Percentiles rank a stretch among this genome's conserved stretches.
phyloP scores from a whole-genome alignment of 148 eudicot species.

The Euryodendron excelsum region DNA sequence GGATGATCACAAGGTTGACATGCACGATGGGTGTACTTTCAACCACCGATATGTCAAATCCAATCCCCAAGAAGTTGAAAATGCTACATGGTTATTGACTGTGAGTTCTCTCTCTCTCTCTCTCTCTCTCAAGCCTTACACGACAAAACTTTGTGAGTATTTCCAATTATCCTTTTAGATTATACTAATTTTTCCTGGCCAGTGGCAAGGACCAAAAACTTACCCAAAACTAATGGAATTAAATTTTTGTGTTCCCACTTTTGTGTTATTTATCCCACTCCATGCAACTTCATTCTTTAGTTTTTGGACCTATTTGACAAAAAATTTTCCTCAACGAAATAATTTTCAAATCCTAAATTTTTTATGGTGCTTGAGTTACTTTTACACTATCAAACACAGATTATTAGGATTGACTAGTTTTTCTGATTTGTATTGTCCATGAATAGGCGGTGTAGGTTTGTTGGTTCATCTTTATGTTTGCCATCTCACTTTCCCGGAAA shows the following conservation, averaged over 20 bases:
- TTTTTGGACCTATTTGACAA: not conserved
- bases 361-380: not conserved
- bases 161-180: not conserved
- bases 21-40: constrained; percentile 56
- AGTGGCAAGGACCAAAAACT: not conserved
- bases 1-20: constrained; percentile 52
- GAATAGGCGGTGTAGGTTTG: too few relatives aligned
- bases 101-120: constrained; percentile 37
- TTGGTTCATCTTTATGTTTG: not conserved
- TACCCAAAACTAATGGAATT: not conserved
- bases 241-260: not conserved
- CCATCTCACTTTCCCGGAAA: not conserved
- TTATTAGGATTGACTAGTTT: not conserved
- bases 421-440: constrained; percentile 1
- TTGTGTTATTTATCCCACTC: not conserved
- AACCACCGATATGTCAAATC: constrained; percentile 56
- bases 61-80: constrained; percentile 47
- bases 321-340: not conserved
- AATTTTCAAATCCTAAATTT: not conserved
- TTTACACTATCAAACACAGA: not conserved
- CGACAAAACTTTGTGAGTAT: not conserved
- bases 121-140: not conserved
- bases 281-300: not conserved
- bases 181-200: not conserved
- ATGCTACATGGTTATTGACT: constrained; percentile 61